Evolutionary conservation across 352 stramenopile genomes (phyloP).

Genomic region (Phytophthora agathidicida): DNA sequence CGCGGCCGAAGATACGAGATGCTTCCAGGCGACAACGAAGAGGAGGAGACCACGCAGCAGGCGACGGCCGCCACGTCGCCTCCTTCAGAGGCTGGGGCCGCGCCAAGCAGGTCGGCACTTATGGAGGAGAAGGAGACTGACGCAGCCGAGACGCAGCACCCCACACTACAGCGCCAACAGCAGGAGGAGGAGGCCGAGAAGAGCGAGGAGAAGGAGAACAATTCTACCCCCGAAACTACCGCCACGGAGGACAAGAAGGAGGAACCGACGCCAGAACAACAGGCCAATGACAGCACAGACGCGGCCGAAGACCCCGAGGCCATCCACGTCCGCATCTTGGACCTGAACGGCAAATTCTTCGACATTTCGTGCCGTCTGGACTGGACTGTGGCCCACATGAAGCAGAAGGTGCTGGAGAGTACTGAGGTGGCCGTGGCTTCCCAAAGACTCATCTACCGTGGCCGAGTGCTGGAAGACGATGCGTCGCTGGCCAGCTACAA

Average conservation of each 20-base stretch:
- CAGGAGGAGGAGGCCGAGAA: conserved; percentile 17
- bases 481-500: conserved; percentile 81
- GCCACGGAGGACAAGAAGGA: conserved; percentile 22
- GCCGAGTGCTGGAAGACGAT: conserved; percentile 88
- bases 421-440: conserved; percentile 70
- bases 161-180: conserved; percentile 29
- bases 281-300: conserved; percentile 12
- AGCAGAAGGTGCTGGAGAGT: conserved; percentile 74
- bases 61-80: not conserved
- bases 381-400: conserved; percentile 68
- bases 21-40: conserved; percentile 47
- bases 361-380: conserved; percentile 69
- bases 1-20: conserved; percentile 63
- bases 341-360: conserved; percentile 89
- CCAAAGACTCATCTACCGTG: conserved; percentile 93
- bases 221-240: not conserved
- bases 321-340: conserved; percentile 77
- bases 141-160: conserved; percentile 30
- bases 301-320: conserved; percentile 33
- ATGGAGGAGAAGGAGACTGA: conserved; percentile 33
- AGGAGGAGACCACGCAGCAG: conserved; percentile 22
- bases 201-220: conserved; percentile 20
- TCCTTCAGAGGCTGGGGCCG: not conserved
- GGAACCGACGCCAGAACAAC: conserved; percentile 1
- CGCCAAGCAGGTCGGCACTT: conserved; percentile 24